Conservation (phyloP, 2,329 filamentous ascomycete species). For the Penicillium brasilianum region DNA sequence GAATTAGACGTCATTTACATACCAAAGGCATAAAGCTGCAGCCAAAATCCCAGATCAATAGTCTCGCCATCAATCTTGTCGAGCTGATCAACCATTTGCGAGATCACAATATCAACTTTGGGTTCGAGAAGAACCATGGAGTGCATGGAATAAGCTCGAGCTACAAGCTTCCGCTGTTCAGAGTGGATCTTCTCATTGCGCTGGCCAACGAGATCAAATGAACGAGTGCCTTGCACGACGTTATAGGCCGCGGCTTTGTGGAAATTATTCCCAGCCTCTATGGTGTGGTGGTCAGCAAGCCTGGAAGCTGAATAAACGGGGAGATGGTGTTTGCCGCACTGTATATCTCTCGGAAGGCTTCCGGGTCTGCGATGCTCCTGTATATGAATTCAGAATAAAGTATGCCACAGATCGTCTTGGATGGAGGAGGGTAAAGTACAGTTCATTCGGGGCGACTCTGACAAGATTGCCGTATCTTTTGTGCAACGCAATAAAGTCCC, state of each 20-base stretch:
- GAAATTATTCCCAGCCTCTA: conserved; percentile 1
- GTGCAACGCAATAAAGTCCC: conserved; percentile 1
- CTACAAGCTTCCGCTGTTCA: conserved; percentile 1
- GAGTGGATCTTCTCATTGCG: conserved; percentile 6
- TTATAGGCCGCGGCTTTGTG: conserved; percentile 3
- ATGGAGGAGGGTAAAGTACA: background rate
- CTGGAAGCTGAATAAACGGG: background rate
- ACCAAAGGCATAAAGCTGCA: conserved; percentile 4
- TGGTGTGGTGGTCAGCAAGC: background rate
- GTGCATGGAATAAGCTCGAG: conserved; percentile 5
- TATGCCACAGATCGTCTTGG: background rate
- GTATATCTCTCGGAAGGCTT: conserved; percentile 3
- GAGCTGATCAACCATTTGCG: background rate
- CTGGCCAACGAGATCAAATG: conserved; percentile 2
- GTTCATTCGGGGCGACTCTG: conserved; percentile 3
- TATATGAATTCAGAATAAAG: background rate
- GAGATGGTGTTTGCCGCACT: background rate
- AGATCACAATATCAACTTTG: conserved; percentile 3
- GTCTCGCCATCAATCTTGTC: background rate
- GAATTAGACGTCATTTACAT: background rate
- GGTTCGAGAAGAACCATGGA: conserved; percentile 5
- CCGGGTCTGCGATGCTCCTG: background rate
- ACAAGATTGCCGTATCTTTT: background rate
- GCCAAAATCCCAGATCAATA: background rate
- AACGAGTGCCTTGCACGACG: conserved; percentile 1